Evolutionary conservation across 73 alveolate species (phyloP), one percentile per base, ranked within the genome.

Genomic region (Effrenium voratum): DNA sequence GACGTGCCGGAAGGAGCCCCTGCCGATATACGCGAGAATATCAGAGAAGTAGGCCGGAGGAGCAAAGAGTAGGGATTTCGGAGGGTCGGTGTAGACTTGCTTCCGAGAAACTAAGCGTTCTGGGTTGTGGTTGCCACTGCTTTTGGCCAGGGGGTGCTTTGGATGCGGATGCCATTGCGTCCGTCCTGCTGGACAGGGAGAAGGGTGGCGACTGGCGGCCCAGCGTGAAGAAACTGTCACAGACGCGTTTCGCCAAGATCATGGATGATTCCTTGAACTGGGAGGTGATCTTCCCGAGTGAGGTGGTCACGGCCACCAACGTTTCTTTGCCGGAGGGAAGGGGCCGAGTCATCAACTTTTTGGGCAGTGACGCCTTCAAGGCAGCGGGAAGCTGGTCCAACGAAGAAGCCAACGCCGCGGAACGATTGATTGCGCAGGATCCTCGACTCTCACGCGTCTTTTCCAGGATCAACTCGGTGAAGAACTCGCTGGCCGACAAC

Each of bases 171-270:
- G 97, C 45, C 49, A 44, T 90, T 49, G 97, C 97, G 76, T 45
- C 97, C 12, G 55, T 90, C 55, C 59, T 90, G 52, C 75, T 90
- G 49, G 97, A 90, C 50, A 55, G 73, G 15, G 97, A 90, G 28
- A 66, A 68, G 44, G 97, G 97, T n/a, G 97, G 97, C 8, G 97
- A 90, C 87, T 90, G 97, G 97, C 87, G 97, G 44, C 97, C 97
- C 6, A 68, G 97, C 52, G 36, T 90, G 41, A 86, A 80, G 22
- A 50, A 57, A 44, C 97, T 90, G 57, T 75, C 88, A 55, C 66
- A 70, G 26, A 70, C 97, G 28, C 75, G 76, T 19, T 76, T 90
- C 13, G 82, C 97, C 46, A 76, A 44, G 52, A 90, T 90, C 87
- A 90, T 90, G 97, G 66, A 75, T 3, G 97, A 90, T 47, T 75